Base-by-base conservation (phyloP, 2,329 filamentous ascomycete genomes). In the Claviceps digitariae region DNA sequence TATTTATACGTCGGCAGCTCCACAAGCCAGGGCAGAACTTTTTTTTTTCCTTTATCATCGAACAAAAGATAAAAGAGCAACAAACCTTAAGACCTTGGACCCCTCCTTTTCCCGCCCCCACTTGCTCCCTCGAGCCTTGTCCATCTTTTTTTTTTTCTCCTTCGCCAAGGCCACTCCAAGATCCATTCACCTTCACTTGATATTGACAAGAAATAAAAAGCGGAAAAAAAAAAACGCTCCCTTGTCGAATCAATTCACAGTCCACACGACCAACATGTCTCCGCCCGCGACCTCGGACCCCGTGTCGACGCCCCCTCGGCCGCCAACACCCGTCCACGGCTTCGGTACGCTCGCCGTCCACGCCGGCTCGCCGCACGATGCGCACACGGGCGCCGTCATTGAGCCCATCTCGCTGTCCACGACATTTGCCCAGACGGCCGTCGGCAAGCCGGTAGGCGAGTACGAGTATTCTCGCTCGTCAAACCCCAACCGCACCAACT, bases 341-440 rank as follows among this genome's bases (percentile, higher is more conserved):
- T 97, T 98, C 71, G 93, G 89, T 57, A 98, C 93, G 48, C 80
- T 94, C 57, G 93, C 93, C 54, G 93, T 98, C 21, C 93, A 98
- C 71, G 90, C 91, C 58, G 93, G 93, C 57, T 81, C 89, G 45
- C 88, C 88, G 62, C 87, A 94, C 68, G 93, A 98, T 72, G 87
- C 91, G 48, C 75, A 81, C 43, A 98, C 91, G 25, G 93, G 93
- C 58, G 93, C 93, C 60, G 93, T 98, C 63, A 98, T 98, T 67
- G 89, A 93, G 71, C 74, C 93, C 62, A 96, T 98, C 68, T 96
- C 91, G 10, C 82, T 98, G 25, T 95, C 90, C 25, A 97, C 93
- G 17, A 98, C 93, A 6, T 98, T 91, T 66, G 89, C 87, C n/a
- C 93, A 98, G 74, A 84, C 82, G 15, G 80, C 82, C 13, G 90